Conservation (phyloP, 2,329 filamentous ascomycete species). For the Penicillium griseofulvum region DNA sequence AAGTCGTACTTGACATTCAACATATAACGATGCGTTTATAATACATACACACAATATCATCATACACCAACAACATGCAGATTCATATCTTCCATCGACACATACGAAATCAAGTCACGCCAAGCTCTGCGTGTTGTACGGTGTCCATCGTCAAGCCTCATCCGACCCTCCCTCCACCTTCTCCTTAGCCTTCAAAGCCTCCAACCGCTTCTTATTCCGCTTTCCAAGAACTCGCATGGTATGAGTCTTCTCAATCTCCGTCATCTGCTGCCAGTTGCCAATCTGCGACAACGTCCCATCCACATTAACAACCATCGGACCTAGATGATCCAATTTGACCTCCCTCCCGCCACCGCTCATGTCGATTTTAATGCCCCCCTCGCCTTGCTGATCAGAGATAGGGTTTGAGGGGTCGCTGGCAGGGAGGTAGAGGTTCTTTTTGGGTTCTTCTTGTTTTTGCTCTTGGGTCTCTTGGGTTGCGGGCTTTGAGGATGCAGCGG, state of each 20-base stretch:
- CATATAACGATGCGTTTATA: not conserved
- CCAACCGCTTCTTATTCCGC: conserved; percentile 64
- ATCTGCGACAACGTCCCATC: conserved; percentile 71
- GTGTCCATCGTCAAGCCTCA: not conserved
- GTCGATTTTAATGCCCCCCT: conserved; percentile 75
- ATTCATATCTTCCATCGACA: not conserved
- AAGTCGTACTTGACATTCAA: not conserved
- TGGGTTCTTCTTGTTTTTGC: conserved; percentile 8
- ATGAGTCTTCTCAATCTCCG: conserved; percentile 63
- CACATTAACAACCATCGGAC: conserved; percentile 70
- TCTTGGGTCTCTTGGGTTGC: conserved; percentile 7
- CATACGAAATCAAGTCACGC: not conserved
- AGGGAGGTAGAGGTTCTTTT: conserved; percentile 57
- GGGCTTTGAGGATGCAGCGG: not conserved
- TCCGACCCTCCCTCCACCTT: not conserved
- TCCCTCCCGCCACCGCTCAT: conserved; percentile 38
- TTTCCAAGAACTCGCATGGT: conserved; percentile 66
- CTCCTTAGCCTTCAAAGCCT: conserved; percentile 48
- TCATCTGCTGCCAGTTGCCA: conserved; percentile 71
- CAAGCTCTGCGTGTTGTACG: not conserved
- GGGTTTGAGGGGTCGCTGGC: conserved; percentile 54
- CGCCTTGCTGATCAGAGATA: conserved; percentile 60
- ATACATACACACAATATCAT: not conserved
- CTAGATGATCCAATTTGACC: conserved; percentile 65
- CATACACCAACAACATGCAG: not conserved